phyloP scores from a whole-genome alignment of 176 grass and related monocot genomes.

The Triticum aestivum region IWGSC_CS_RefSeq_v2.1 NC_057801.1:410127952-410128451 shows the following conservation, averaged over 20 bases:
- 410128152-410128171: no score
- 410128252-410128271: slow-evolving; percentile 39
- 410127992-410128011: no score
- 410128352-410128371: slow-evolving; percentile 66
- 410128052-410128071: no score
- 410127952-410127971: no score
- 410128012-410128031: no score
- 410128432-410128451: not conserved
- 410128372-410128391: slow-evolving; percentile 61
- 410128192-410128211: not conserved
- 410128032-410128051: no score
- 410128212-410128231: not conserved
- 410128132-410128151: no score
- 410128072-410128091: no score
- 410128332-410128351: slow-evolving; percentile 54
- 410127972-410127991: no score
- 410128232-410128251: not conserved
- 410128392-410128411: slow-evolving; percentile 51
- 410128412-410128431: not conserved
- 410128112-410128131: no score
- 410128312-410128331: slow-evolving; percentile 55
- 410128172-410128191: not conserved
- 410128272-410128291: slow-evolving; percentile 44
- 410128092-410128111: no score
- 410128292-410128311: slow-evolving; percentile 46